Evolutionary conservation across 2,329 filamentous ascomycete species (phyloP).

Genomic region (Cytospora piceicola): DNA sequence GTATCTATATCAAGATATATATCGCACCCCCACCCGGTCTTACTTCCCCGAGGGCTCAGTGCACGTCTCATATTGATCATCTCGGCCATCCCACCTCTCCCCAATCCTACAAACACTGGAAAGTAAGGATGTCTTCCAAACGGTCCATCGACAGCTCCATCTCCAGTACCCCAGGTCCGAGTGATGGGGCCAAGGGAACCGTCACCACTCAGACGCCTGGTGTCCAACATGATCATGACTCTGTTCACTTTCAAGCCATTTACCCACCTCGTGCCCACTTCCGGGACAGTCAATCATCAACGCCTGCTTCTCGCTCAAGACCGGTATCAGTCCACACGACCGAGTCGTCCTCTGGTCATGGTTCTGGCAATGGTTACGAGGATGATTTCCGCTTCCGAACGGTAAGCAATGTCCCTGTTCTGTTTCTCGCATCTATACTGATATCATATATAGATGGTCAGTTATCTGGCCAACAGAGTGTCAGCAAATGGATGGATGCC

Average conservation of each 20-base stretch:
- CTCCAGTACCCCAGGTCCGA: conserved; percentile 3
- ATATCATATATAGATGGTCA: conserved; percentile 37
- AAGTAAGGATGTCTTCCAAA: conserved; percentile 18
- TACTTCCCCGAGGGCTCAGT: not conserved
- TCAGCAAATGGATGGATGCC: conserved; percentile 40
- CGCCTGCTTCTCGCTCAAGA: conserved; percentile 17
- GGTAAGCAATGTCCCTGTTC: conserved; percentile 32
- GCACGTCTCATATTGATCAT: not conserved
- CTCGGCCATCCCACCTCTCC: not conserved
- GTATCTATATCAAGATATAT: conserved; percentile 5
- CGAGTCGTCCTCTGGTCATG: conserved; percentile 20
- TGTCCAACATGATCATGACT: conserved; percentile 10
- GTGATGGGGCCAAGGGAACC: not conserved
- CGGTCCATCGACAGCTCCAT: conserved; percentile 16
- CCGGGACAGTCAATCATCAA: conserved; percentile 19
- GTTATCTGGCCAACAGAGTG: conserved; percentile 38
- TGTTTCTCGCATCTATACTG: not conserved
- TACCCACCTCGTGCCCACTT: conserved; percentile 15
- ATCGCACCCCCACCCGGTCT: not conserved
- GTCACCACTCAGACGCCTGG: not conserved
- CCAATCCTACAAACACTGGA: not conserved
- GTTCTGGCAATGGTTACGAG: conserved; percentile 31
- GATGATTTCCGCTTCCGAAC: conserved; percentile 41
- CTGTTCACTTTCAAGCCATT: conserved; percentile 9
- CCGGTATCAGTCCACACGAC: conserved; percentile 26